Evolutionary conservation across 2,329 filamentous ascomycete genomes (phyloP).

Genomic region (Xylaria sp.): DNA sequence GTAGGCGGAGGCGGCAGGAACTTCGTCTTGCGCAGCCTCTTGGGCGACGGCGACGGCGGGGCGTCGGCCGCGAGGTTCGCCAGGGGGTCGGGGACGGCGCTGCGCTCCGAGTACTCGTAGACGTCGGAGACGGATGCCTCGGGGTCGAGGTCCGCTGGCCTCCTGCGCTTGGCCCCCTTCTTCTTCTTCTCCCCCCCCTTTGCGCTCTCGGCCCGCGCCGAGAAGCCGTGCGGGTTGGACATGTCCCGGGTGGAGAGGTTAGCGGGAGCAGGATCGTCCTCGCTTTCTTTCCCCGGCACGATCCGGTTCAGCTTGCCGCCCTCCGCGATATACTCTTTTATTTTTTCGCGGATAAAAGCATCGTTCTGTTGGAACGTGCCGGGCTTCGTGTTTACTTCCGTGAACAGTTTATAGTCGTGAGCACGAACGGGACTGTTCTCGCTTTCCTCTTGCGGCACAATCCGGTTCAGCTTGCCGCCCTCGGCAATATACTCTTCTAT

Average conservation of each 20-base stretch:
- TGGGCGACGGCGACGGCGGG: slow-evolving; percentile 6
- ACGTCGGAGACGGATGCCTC: slow-evolving; percentile 20
- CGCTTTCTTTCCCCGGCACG: no score
- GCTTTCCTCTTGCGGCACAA: no score
- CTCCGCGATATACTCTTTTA: not conserved
- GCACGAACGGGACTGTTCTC: no score
- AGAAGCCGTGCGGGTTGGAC: no score
- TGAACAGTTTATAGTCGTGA: not conserved
- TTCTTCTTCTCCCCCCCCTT: not conserved
- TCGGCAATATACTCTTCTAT: not conserved
- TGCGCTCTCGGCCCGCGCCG: not conserved
- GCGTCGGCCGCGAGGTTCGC: slow-evolving; percentile 31
- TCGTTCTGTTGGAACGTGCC: slow-evolving; percentile 4
- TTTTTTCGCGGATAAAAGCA: not conserved
- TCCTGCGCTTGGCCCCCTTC: slow-evolving; percentile 30
- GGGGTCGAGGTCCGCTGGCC: not conserved
- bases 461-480: no score
- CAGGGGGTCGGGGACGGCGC: slow-evolving; percentile 41
- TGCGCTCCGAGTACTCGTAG: slow-evolving; percentile 44
- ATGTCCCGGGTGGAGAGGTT: no score
- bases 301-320: not conserved
- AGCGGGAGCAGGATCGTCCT: no score
- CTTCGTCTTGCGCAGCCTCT: slow-evolving; percentile 2
- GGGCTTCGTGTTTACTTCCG: not conserved
- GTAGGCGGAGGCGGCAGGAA: not conserved